Conservation (phyloP, 2,329 filamentous ascomycete genomes). For the Tothia fuscella region DNA sequence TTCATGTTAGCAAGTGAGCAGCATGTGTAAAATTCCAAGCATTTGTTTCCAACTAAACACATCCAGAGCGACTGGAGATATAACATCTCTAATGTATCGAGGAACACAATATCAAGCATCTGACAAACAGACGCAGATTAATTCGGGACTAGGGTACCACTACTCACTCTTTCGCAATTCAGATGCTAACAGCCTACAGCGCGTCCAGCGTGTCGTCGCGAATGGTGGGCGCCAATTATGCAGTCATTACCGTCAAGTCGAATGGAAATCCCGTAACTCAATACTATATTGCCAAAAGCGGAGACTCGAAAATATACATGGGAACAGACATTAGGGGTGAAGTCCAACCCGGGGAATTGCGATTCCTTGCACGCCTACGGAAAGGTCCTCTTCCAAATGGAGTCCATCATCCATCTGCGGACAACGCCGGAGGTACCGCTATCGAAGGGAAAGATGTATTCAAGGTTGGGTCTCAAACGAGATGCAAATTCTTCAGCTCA, state of each 20-base stretch:
- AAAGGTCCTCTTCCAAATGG: constrained; percentile 26
- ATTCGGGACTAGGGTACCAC: constrained; percentile 48
- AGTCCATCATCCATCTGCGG: constrained; percentile 41
- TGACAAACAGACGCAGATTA: constrained; percentile 41
- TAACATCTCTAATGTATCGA: constrained; percentile 1
- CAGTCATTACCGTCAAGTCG: constrained; percentile 21
- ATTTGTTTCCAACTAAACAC: neutral
- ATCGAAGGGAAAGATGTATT: constrained; percentile 45
- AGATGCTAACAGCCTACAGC: constrained; percentile 30
- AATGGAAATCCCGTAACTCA: constrained; percentile 53
- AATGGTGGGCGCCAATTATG: neutral
- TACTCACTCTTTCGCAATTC: constrained; percentile 33
- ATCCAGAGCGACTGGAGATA: neutral
- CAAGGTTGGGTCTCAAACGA: constrained; percentile 48
- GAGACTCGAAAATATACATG: constrained; percentile 45
- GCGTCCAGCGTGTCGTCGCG: constrained; percentile 12
- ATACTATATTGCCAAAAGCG: constrained; percentile 49
- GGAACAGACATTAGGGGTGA: constrained; percentile 46
- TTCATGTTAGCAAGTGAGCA: constrained; percentile 4
- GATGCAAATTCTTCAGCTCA: constrained; percentile 59
- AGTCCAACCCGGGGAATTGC: constrained; percentile 38
- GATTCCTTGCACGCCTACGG: constrained; percentile 51
- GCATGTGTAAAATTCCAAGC: neutral
- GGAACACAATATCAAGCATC: constrained; percentile 1
- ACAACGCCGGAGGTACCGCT: constrained; percentile 29